Percentiles rank a stretch among this genome's conserved stretches.
phyloP scores from a whole-genome alignment of 306 rosid genomes.

The Cucurbita argyrosperma region DNA sequence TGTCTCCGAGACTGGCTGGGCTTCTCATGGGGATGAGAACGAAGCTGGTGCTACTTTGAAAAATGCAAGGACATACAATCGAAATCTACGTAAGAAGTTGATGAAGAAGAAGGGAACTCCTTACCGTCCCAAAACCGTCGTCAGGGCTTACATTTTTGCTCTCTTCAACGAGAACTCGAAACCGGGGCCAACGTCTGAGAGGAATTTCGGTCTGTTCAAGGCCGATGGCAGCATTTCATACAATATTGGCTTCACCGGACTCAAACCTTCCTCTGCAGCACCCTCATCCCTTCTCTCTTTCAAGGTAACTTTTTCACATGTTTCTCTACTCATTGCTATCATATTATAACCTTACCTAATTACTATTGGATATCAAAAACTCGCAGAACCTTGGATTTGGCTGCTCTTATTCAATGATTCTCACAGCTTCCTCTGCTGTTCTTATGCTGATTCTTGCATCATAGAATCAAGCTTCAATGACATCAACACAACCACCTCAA shows the following conservation, averaged over 20 bases:
- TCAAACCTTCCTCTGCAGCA: conserved; percentile 43
- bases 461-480: background rate
- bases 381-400: conserved; percentile 44
- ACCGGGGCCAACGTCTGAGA: conserved; percentile 81
- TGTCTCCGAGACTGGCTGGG: conserved; percentile 94
- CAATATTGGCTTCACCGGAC: conserved; percentile 78
- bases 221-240: conserved; percentile 84
- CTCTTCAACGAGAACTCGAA: conserved; percentile 85
- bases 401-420: conserved; percentile 31
- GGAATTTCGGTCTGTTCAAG: conserved; percentile 83
- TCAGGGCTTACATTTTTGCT: conserved; percentile 68
- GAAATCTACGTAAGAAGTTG: conserved; percentile 38
- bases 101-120: conserved; percentile 85
- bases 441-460: conserved; percentile 28
- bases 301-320: conserved; percentile 35
- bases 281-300: conserved; percentile 46
- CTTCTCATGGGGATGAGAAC: conserved; percentile 51
- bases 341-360: background rate
- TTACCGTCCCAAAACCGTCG: conserved; percentile 47
- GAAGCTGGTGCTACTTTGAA: conserved; percentile 53
- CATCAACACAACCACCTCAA: background rate
- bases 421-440: conserved; percentile 29
- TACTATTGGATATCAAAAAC: background rate
- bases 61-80: conserved; percentile 59
- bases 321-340: background rate